Base-by-base conservation (phyloP, 352 stramenopile genomes). In the Poterioochromonas sp. region DNA sequence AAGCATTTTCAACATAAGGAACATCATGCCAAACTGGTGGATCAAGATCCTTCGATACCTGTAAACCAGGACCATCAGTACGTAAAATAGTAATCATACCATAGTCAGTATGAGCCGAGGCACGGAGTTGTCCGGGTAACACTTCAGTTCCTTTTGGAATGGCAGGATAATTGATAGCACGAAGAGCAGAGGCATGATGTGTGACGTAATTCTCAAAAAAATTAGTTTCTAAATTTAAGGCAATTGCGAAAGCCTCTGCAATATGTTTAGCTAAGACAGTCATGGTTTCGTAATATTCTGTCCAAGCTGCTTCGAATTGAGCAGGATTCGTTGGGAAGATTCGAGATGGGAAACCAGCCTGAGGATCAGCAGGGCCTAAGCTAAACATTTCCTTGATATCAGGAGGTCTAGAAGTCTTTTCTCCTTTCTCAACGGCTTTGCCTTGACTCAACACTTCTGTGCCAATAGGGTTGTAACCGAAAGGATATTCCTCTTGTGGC, bases 301-400 rank as follows among this genome's bases (percentile, higher is more conserved):
- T 86, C 78, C 92, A 84, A 0, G 86, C 81, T 26, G n/a, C 3
- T 53, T 83, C 70, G 80, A 95, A 93, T 0, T 22, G 40, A 71
- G 0, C 39, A 29, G 87, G 86, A 43, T 78, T 34, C 34, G 73
- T 73, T 0, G 89, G 88, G 85, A 87, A 92, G 65, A 82, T 79
- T 18, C 88, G 82, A 5, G 84, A 43, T 0, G 90, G 71, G 82
- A 88, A 84, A 60, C 85, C 84, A 0, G 82, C 84, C 40, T 82
- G 74, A 77, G 84, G 51, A 85, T 88, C 81, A 29, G 80, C 77
- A 12, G 86, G 86, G 76, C 86, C 87, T 29, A 89, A 80, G 0
- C 88, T 85, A 85, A 94, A 94, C 29, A 88, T 94, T 81, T 95
- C 90, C 77, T 95, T 95, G 8, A 90, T 80, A 80, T 95, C 90